Evolutionary conservation across 2,329 filamentous ascomycete species (phyloP).

Genomic region (Lasiodiplodia citricola): DNA sequence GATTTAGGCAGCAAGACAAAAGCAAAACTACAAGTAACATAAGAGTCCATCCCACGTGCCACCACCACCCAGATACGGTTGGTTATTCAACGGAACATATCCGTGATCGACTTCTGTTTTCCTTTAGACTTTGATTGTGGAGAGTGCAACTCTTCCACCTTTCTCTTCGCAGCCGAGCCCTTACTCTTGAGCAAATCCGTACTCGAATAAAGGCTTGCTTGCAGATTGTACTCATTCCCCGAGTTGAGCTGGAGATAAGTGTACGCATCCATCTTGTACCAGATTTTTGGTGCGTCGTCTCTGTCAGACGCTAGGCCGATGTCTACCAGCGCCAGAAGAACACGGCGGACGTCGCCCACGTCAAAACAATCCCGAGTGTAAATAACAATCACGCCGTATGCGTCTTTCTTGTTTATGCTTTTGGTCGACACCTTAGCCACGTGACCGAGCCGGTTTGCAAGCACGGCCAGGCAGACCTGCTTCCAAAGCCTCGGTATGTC

Average conservation of each 20-base stretch:
- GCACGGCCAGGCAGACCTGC: conserved; percentile 69
- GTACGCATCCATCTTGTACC: conserved; percentile 76
- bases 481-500: conserved; percentile 70
- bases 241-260: conserved; percentile 50
- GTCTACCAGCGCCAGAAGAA: conserved; percentile 66
- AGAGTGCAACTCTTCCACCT: conserved; percentile 9
- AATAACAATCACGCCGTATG: conserved; percentile 70
- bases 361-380: conserved; percentile 80
- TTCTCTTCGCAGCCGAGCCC: conserved; percentile 7
- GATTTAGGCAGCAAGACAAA: neutral
- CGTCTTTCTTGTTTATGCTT: conserved; percentile 39
- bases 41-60: neutral
- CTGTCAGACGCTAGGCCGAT: conserved; percentile 61
- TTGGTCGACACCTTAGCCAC: conserved; percentile 74
- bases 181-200: conserved; percentile 37
- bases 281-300: conserved; percentile 59
- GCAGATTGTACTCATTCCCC: conserved; percentile 47
- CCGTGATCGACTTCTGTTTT: conserved; percentile 4
- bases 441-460: conserved; percentile 71
- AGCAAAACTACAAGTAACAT: neutral
- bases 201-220: conserved; percentile 51
- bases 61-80: neutral
- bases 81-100: conserved; percentile 1
- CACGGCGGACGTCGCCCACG: conserved; percentile 69
- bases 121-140: neutral